Evolutionary conservation across 331 rosid genomes (phyloP), one percentile per base, ranked within the genome.

Genomic region (Quercus phellos): DNA sequence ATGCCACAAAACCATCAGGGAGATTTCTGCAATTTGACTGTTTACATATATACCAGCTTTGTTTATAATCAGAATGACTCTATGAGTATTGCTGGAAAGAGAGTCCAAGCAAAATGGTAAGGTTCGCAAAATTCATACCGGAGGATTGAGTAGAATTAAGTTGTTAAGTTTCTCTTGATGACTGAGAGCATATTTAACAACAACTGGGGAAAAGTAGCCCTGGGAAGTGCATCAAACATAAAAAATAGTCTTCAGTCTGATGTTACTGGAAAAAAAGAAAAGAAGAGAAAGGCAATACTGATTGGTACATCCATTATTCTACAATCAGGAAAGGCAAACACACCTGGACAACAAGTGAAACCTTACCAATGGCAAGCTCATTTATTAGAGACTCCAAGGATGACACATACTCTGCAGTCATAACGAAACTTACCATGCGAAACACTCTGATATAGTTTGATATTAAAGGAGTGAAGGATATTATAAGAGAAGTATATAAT

Each of bases 201-300:
- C 92, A 53, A 88, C 88, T 2, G 98, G 97, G 6, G 96, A 87
- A 83, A 93, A 91, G 85, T 88, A 93, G 70, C 97, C 97, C 98
- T 90, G 87, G 27, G 79, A 88, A 72, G 35, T 73, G 42, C 13
- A 87, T 73, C 51, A 51, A 77, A 81, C 21, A 68, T 73, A 60
- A 66, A 34, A 59, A 43, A 58, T 46, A 51, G 10, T 51, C 51
- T 82, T 64, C 51, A 60, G 68, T 51, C 78, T 69, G 4, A 61
- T 54, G 64, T 63, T 72, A 79, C 56, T 13, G 53, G 16, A 11
- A 46, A 13, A 7, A 46, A 46, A 13, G 53, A 13, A 46, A 46
- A 77, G 18, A 64, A 61, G 5, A 19, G 66, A 51, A 11, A 67
- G 46, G 34, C 55, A 67, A 32, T 64, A 42, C 77, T 32, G 17